Evolutionary conservation across 2,329 filamentous ascomycete genomes (phyloP).

Genomic region (Trichoderma koningii): DNA sequence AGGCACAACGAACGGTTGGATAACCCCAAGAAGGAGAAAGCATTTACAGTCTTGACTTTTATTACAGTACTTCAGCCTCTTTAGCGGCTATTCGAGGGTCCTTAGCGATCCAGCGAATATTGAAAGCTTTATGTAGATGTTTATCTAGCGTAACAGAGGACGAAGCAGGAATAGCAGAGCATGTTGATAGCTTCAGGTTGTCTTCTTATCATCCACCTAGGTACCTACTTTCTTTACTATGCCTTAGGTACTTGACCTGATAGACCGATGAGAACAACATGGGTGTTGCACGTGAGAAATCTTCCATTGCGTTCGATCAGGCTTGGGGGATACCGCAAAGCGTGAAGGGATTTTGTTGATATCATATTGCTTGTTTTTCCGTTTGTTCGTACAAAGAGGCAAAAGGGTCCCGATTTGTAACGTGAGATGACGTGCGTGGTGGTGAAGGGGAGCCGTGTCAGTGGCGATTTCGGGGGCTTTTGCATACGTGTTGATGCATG

Average conservation of each 20-base stretch:
- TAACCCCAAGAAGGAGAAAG: constrained; percentile 17
- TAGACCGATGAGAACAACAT: background rate
- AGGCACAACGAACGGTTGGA: constrained; percentile 16
- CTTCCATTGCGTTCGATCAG: no score
- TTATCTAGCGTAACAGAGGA: background rate
- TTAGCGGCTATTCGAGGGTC: background rate
- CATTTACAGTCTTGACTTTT: constrained; percentile 13
- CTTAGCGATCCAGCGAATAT: background rate
- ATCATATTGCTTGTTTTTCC: no score
- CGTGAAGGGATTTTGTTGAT: no score
- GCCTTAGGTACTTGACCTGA: background rate
- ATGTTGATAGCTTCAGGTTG: background rate
- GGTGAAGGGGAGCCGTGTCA: no score
- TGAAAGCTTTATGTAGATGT: background rate
- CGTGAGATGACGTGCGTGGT: no score
- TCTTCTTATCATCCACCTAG: background rate
- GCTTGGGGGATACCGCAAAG: no score
- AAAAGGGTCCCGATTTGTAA: no score
- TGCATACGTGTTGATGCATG: no score
- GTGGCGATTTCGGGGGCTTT: no score
- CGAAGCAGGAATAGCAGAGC: background rate
- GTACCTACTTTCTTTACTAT: background rate
- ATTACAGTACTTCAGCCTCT: background rate
- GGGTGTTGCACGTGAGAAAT: no score
- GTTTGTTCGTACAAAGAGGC: no score